Evolutionary conservation across 2,329 filamentous ascomycete species (phyloP), one percentile per base, ranked within the genome.

Genomic region (Kalmusia sp.): DNA sequence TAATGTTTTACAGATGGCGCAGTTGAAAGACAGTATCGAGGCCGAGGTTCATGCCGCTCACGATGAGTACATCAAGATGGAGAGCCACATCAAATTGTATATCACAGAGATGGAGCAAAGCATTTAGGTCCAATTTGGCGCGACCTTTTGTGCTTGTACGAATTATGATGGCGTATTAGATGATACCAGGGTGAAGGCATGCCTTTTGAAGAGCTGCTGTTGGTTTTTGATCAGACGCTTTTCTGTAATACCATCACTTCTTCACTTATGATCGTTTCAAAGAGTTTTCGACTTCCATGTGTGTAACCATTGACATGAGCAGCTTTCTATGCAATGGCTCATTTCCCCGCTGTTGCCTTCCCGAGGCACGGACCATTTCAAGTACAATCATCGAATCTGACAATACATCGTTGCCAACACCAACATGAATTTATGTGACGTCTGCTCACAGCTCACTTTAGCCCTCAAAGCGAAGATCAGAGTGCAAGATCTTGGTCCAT

Each of bases 91-190:
- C 74, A 93, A 93, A 77, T 82, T 98, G 58, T 99, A 99, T 80
- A 96, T 99, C 70, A 96, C 91, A 4, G 95, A 99, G 82, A 97
- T 99, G 93, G 95, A 98, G 77, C 93, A 97, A 77, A 89, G 88
- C 46, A 73, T 73, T 15, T 71, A 55, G 24, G 24, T 22, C 11
- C 21, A 43, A 3, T 2, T 4, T 7, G 3, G 25, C 9, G 21
- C 2, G 1, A 79, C 3, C n/a, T 38, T 15, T 39, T n/a, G 12
- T 24, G 4, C 11, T 6, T 33, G 28, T 8, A 33, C 28, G 41
- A 34, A n/a, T 45, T 6, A 45, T 15, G 41, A 34, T 34, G 41
- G 41, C 28, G 41, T 45, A 14, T 33, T 45, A 12, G 41, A 4
- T 34, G 17, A 7, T 24, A 11, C 17, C 14, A 17, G 34, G 34